These are phyloP conservation scores for Ocimum tenuiflorum DNA, from an alignment of 257 asterid genomes.

Conservation along the genomic window DNA sequence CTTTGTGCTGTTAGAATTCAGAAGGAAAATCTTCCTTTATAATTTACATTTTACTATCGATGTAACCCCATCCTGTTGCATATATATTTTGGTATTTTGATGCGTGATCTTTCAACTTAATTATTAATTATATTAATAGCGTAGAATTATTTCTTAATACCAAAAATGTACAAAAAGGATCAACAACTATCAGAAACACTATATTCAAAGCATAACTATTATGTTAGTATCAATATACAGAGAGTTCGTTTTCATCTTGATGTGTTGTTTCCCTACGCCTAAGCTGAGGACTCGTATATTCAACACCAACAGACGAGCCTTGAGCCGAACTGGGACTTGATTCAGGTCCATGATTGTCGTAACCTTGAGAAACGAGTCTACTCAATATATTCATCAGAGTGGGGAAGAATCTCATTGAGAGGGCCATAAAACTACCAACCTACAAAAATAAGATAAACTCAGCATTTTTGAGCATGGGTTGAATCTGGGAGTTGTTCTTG, in stretches of 20 bases:
- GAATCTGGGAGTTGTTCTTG: no score
- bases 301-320: slow-evolving; percentile 33
- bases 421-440: slow-evolving; percentile 36
- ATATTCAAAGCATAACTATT: no score
- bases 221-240: not conserved
- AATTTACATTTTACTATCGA: no score
- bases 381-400: slow-evolving; percentile 36
- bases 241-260: slow-evolving; percentile 24
- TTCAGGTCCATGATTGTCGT: slow-evolving; percentile 8
- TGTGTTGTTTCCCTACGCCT: slow-evolving; percentile 21
- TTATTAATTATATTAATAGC: no score
- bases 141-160: no score
- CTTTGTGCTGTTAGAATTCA: no score
- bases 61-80: no score
- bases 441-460: slow-evolving; percentile 8
- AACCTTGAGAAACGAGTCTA: slow-evolving; percentile 30
- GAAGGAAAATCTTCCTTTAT: no score
- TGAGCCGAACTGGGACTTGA: slow-evolving; percentile 19
- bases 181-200: no score
- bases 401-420: slow-evolving; percentile 45
- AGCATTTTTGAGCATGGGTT: not conserved
- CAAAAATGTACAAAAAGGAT: no score
- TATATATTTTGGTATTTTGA: no score
- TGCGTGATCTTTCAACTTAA: no score
- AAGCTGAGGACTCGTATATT: slow-evolving; percentile 26